These are phyloP conservation scores for Lentinus brumalis DNA, from an alignment of 768 basidiomycete genomes.

Conservation along the genomic window DNA sequence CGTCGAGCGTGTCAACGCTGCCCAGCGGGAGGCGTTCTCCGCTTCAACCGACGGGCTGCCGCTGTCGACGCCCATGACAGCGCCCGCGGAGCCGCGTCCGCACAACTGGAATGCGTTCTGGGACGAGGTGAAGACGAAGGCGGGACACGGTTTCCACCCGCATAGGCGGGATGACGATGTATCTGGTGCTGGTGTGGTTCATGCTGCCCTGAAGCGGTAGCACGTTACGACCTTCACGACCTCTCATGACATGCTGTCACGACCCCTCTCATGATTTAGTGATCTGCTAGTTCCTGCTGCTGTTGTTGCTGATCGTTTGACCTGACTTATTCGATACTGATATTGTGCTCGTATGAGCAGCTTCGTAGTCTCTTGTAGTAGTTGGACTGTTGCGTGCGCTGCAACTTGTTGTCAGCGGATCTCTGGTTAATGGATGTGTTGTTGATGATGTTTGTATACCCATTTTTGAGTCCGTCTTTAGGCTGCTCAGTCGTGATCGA, in stretches of 20 bases:
- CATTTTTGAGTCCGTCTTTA: too few species aligned
- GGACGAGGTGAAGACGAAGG: conserved; percentile 44
- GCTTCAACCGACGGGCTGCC: conserved; percentile 13
- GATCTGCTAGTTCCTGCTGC: not conserved
- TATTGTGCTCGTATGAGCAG: not conserved
- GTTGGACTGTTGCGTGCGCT: too few species aligned
- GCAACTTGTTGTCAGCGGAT: not conserved
- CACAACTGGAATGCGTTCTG: conserved; percentile 48
- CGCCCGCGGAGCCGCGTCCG: conserved; percentile 12
- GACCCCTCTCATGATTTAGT: not conserved
- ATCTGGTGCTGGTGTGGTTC: not conserved
- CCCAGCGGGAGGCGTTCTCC: conserved; percentile 53
- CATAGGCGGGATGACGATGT: not conserved
- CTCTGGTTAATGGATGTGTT: too few species aligned
- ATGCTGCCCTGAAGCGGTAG: not conserved
- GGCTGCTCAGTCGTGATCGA: too few species aligned
- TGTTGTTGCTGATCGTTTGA: not conserved
- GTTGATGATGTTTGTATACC: too few species aligned
- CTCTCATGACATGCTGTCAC: not conserved
- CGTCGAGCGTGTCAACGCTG: conserved; percentile 57
- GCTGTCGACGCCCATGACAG: not conserved
- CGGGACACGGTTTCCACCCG: conserved; percentile 21
- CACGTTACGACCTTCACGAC: not conserved
- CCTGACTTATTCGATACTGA: not conserved
- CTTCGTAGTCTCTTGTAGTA: too few species aligned